Evolutionary conservation across 805 yeast genomes (phyloP).

Genomic region (Ogataea dorogensis): DNA sequence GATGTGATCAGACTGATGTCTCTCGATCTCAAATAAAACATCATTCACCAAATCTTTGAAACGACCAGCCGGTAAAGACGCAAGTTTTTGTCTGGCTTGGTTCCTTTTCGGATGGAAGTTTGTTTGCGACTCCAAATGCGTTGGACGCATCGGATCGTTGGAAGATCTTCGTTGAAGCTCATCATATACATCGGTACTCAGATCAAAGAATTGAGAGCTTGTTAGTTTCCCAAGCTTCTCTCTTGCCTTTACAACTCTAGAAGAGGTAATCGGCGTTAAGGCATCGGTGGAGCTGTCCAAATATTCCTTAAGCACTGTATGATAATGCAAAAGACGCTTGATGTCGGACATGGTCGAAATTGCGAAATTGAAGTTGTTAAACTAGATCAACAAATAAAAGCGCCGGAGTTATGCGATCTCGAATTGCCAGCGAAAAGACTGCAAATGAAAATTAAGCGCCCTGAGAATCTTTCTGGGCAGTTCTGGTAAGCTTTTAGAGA

Average conservation of each 20-base stretch:
- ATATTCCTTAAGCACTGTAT: slow-evolving; percentile 49
- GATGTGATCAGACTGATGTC: slow-evolving; percentile 35
- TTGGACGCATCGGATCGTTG: slow-evolving; percentile 54
- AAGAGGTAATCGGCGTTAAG: slow-evolving; percentile 42
- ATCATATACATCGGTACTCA: slow-evolving; percentile 92
- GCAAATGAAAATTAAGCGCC: no score
- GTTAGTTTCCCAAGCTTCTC: slow-evolving; percentile 81
- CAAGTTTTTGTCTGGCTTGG: slow-evolving; percentile 89
- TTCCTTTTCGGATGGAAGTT: slow-evolving; percentile 90
- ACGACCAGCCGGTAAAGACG: slow-evolving; percentile 75
- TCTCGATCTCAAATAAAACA: slow-evolving; percentile 79
- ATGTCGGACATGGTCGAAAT: slow-evolving; percentile 16
- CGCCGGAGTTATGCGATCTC: slow-evolving; percentile 1
- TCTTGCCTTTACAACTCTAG: slow-evolving; percentile 79
- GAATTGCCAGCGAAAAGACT: not conserved
- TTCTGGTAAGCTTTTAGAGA: no score
- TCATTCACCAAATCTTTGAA: slow-evolving; percentile 91
- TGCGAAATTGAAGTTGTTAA: not conserved
- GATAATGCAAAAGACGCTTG: slow-evolving; percentile 35
- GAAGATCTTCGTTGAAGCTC: slow-evolving; percentile 76
- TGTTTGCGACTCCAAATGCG: slow-evolving; percentile 64
- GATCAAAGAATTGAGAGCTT: slow-evolving; percentile 78
- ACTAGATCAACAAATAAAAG: slow-evolving; percentile 2
- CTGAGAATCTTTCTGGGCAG: no score
- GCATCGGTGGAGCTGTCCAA: slow-evolving; percentile 49